These are phyloP conservation scores for Heimioporus sp. DNA, from an alignment of 768 basidiomycete species.

Conservation along the genomic window DNA sequence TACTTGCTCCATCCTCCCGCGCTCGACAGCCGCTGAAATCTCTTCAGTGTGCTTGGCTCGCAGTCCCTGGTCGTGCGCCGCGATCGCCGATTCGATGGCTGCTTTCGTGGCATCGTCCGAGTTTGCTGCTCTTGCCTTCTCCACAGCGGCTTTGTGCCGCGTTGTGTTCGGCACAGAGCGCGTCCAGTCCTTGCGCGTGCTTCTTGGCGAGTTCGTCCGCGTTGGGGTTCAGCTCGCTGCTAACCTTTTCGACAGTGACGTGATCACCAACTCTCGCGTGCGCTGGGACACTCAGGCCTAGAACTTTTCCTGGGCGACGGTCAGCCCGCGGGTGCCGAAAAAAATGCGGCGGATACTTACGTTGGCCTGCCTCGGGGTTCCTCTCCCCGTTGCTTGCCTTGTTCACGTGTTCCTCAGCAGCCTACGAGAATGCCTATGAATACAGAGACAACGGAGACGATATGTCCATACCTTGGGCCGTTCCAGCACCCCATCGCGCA, in stretches of 20 bases:
- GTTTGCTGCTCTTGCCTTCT: constrained; percentile 37
- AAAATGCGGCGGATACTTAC: no score
- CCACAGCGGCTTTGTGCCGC: constrained; percentile 46
- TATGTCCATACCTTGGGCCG: constrained; percentile 50
- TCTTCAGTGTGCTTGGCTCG: constrained; percentile 52
- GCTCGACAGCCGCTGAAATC: constrained; percentile 63
- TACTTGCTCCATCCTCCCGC: constrained; percentile 61
- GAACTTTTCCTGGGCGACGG: no score
- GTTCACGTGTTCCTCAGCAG: no score
- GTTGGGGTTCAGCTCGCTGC: no score
- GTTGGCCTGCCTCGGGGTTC: no score
- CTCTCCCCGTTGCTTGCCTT: no score
- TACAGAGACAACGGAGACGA: no score
- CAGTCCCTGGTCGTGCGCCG: constrained; percentile 46
- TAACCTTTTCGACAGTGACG: no score
- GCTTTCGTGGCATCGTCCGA: constrained; percentile 39
- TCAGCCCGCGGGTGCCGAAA: no score
- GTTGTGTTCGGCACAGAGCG: constrained; percentile 54
- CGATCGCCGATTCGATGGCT: constrained; percentile 48
- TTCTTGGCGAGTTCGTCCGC: constrained; percentile 30
- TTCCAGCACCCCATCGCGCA: constrained; percentile 57
- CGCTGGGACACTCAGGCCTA: no score
- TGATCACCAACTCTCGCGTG: no score
- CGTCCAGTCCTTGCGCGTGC: constrained; percentile 59
- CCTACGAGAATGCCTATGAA: no score